Evolutionary conservation across 106 monocot species (phyloP), one percentile per base, ranked within the genome.

Genomic region (Dendrobium catenatum): DNA sequence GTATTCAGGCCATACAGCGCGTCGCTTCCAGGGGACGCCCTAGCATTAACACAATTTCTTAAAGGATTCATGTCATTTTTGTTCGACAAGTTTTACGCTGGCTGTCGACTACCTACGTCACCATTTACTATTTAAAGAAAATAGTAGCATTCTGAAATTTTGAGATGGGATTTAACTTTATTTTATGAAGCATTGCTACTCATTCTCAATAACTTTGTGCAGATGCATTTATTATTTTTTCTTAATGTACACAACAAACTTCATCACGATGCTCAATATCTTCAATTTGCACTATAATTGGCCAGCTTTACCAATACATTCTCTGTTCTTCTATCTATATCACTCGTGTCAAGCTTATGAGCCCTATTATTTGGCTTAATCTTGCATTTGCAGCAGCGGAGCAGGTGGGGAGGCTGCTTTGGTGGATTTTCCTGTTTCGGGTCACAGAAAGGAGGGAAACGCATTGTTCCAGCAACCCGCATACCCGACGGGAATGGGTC

Each of bases 381-480:
- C 49, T 82, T 82, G 64, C 80, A 8, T 78, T 3, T 59, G 82
- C 85, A 10, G 11, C 86, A 93, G 92, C 58, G 83, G 73, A 91
- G 83, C 26, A 88, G 89, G 81, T 98, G 98, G 98, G 87, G 86
- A 82, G 88, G 88, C 46, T 95, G 94, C 81, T 91, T 90, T 83
- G 85, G 88, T 78, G 89, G 92, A 46, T 75, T 97, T 20, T 89
- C 97, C 64, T 98, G 98, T 81, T 98, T 98, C 66, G 89, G 93
- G 58, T 91, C 90, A 81, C 94, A 98, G 79, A 93, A 93, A 82
- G 85, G 90, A 51, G 87, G 91, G 15, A 98, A 91, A 78, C 90
- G 98, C 17, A 89, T 98, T 13, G 97, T 98, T 78, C 97, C 97
- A 27, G 91, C 97, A 79, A 83, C 94, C 47, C 97, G 97, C 56